Conservation (phyloP, 495 filamentous ascomycete genomes). For the Tetracladium marchalianum region DNA sequence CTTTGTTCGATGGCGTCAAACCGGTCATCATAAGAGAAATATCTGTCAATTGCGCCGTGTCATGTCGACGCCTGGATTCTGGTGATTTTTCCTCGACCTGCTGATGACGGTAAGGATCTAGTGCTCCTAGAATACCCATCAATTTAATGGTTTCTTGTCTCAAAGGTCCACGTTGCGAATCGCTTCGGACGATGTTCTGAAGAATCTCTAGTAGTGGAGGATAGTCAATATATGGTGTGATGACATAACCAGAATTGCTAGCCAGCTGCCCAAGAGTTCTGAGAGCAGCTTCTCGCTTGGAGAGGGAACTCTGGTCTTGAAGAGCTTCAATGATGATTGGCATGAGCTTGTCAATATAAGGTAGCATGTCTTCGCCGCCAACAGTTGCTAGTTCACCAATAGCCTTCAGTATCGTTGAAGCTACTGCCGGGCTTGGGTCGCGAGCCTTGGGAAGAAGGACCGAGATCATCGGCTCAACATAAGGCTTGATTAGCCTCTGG, state of each 20-base stretch:
- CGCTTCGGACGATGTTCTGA: constrained; percentile 86
- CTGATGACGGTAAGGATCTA: constrained; percentile 95
- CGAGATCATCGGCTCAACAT: constrained; percentile 88
- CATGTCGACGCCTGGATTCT: constrained; percentile 49
- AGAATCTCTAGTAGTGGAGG: constrained; percentile 85
- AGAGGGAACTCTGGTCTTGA: constrained; percentile 80
- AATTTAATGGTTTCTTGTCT: constrained; percentile 92
- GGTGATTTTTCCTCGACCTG: constrained; percentile 54
- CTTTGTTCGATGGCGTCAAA: constrained; percentile 91
- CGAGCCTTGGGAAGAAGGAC: constrained; percentile 81
- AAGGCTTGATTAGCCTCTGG: constrained; percentile 82
- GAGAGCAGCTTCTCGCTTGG: constrained; percentile 83
- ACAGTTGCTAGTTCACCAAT: constrained; percentile 90
- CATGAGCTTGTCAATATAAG: constrained; percentile 84
- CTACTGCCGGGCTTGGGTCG: constrained; percentile 75
- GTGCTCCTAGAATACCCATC: constrained; percentile 88
- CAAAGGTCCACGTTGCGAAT: constrained; percentile 65
- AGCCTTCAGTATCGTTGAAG: constrained; percentile 84
- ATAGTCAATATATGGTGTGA: constrained; percentile 90
- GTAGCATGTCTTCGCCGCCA: constrained; percentile 81
- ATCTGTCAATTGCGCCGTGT: constrained; percentile 66
- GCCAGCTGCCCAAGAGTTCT: constrained; percentile 86
- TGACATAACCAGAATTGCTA: constrained; percentile 93
- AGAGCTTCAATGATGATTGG: constrained; percentile 85
- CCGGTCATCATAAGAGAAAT: constrained; percentile 97